phyloP scores from a whole-genome alignment of 2,329 filamentous ascomycete species.

The Mycocentrospora acerina region DNA sequence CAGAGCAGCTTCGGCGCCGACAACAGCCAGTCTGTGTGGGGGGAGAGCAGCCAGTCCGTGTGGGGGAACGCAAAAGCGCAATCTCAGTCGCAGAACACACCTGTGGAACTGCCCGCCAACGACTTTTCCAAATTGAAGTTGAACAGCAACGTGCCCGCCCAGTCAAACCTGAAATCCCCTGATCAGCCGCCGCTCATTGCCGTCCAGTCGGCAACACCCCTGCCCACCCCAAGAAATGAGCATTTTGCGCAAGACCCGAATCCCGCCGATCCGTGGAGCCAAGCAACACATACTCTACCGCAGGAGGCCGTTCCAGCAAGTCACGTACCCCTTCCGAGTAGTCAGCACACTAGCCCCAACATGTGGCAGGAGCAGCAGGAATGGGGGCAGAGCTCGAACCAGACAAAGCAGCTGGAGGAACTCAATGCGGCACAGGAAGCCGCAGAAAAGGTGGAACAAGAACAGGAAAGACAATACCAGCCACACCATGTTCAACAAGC shows the following conservation, averaged over 20 bases:
- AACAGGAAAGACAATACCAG: neutral
- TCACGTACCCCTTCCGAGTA: slow-evolving; percentile 21
- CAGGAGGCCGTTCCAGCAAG: slow-evolving; percentile 30
- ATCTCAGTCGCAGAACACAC: slow-evolving; percentile 29
- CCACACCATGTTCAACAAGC: slow-evolving; percentile 2
- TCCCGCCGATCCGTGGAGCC: slow-evolving; percentile 30
- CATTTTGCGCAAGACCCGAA: slow-evolving; percentile 22
- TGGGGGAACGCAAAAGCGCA: slow-evolving; percentile 41
- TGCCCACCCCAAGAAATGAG: slow-evolving; percentile 24
- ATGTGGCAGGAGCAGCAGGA: slow-evolving; percentile 37
- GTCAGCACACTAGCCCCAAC: slow-evolving; percentile 15
- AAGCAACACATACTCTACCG: slow-evolving; percentile 30
- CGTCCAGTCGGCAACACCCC: slow-evolving; percentile 19
- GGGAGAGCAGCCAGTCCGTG: slow-evolving; percentile 40
- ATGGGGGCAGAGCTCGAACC: slow-evolving; percentile 29
- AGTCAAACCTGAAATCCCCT: slow-evolving; percentile 11
- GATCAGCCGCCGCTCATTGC: slow-evolving; percentile 34
- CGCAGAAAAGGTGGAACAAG: slow-evolving; percentile 13
- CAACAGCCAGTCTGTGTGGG: slow-evolving; percentile 42
- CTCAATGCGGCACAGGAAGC: slow-evolving; percentile 18
- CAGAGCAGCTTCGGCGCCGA: slow-evolving; percentile 39
- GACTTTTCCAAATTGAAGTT: slow-evolving; percentile 42
- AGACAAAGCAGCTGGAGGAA: slow-evolving; percentile 23
- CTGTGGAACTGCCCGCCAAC: slow-evolving; percentile 47
- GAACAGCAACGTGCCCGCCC: slow-evolving; percentile 16